Evolutionary conservation across 1,284 basidiomycete genomes (phyloP).

Genomic region (Kwoniella shivajii): DNA sequence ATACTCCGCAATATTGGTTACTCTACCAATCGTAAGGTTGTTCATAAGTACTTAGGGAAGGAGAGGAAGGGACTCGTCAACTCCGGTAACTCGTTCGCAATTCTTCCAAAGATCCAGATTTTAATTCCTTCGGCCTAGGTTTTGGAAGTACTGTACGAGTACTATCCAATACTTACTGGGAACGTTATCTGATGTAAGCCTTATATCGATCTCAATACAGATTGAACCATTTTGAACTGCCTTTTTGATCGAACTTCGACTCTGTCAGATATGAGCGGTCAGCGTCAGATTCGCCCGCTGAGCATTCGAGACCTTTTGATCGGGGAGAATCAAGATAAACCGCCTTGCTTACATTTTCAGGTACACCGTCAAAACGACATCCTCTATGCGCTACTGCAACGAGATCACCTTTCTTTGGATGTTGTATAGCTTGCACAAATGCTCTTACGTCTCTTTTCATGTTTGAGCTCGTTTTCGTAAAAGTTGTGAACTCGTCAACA

Average conservation of each 20-base stretch:
- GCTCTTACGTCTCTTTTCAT: no score
- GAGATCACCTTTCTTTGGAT: constrained; percentile 6
- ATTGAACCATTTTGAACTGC: constrained; percentile 13
- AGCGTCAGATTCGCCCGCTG: no score
- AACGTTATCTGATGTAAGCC: constrained; percentile 16
- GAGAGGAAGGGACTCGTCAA: not conserved
- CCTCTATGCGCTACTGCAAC: constrained; percentile 18
- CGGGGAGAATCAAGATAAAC: no score
- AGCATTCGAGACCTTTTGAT: no score
- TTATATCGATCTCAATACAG: constrained; percentile 23
- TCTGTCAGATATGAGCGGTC: no score
- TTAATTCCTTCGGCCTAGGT: not conserved
- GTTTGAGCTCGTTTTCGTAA: no score
- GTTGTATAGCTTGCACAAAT: no score
- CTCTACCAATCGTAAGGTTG: constrained; percentile 17
- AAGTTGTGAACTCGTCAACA: no score
- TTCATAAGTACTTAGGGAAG: constrained; percentile 17
- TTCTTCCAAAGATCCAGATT: not conserved
- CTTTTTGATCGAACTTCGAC: constrained; percentile 7
- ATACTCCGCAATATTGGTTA: constrained; percentile 19
- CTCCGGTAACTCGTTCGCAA: not conserved
- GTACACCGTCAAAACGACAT: constrained; percentile 12
- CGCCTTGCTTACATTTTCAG: constrained; percentile 16
- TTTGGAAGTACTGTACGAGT: no score
- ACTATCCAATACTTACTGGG: constrained; percentile 7